These are phyloP conservation scores for Phytophthora hibernalis DNA, from an alignment of 352 stramenopile species.

Conservation along the genomic window DNA sequence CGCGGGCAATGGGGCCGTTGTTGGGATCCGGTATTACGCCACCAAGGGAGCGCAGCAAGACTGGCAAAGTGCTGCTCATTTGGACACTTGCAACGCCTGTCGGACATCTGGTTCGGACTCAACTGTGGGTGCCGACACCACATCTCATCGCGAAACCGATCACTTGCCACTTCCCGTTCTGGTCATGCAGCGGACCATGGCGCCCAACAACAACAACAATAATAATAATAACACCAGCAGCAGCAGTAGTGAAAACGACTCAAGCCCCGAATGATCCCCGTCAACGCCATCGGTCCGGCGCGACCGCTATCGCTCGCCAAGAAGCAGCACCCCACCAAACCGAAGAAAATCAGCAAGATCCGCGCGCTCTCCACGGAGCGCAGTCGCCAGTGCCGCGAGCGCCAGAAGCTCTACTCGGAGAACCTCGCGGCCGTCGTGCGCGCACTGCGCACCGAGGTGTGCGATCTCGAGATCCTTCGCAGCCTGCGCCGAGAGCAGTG, in stretches of 20 bases:
- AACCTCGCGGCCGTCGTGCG: constrained; percentile 47
- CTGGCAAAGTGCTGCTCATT: constrained; percentile 34
- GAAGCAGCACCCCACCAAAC: constrained; percentile 22
- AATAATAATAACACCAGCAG: too few relatives aligned
- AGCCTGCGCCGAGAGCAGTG: constrained; percentile 48
- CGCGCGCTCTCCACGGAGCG: constrained; percentile 57
- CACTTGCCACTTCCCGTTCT: not conserved
- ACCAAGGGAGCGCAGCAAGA: constrained; percentile 1
- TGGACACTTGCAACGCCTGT: constrained; percentile 37
- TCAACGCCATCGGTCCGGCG: not conserved
- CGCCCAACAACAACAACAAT: constrained; percentile 6
- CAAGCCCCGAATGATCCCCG: constrained; percentile 2
- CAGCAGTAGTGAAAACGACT: constrained; percentile 14
- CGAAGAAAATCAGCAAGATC: constrained; percentile 16
- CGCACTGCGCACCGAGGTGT: constrained; percentile 48
- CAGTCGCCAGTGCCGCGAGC: constrained; percentile 57
- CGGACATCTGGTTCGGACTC: constrained; percentile 33
- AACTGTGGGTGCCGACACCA: constrained; percentile 21
- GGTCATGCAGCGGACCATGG: constrained; percentile 25
- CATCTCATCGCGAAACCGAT: constrained; percentile 16
- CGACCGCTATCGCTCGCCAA: constrained; percentile 14
- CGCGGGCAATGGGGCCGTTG: not conserved
- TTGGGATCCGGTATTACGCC: constrained; percentile 23
- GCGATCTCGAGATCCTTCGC: constrained; percentile 52
- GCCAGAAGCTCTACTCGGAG: constrained; percentile 58